Evolutionary conservation across 2,329 filamentous ascomycete genomes (phyloP).

Genomic region (Paramyrothecium roridum): DNA sequence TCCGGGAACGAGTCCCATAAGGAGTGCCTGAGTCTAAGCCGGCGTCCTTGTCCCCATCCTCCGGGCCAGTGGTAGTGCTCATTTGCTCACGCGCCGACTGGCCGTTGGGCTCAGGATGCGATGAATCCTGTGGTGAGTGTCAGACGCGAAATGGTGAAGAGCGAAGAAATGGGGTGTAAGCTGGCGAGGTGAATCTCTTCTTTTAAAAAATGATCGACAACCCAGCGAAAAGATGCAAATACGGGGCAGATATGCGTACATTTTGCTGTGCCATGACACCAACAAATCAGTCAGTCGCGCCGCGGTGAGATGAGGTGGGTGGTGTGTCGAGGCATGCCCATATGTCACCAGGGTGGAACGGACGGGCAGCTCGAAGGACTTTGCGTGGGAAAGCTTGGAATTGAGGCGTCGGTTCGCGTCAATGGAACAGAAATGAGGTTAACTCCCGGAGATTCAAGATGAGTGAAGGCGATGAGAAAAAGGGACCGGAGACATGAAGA

Average conservation of each 20-base stretch:
- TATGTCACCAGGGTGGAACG: conserved; percentile 19
- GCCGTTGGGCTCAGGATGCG: conserved; percentile 28
- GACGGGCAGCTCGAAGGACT: conserved; percentile 12
- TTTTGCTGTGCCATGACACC: conserved; percentile 36
- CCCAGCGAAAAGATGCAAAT: conserved; percentile 13
- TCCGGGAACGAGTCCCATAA: conserved; percentile 93
- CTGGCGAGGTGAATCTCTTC: background rate
- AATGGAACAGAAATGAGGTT: background rate
- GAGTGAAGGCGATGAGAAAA: conserved; percentile 17
- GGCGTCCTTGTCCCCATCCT: conserved; percentile 45
- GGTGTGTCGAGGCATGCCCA: conserved; percentile 27
- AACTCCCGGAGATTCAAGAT: conserved; percentile 2
- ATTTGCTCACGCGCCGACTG: conserved; percentile 34
- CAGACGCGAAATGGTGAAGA: conserved; percentile 8
- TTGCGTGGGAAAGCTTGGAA: conserved; percentile 5
- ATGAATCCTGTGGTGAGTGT: conserved; percentile 27
- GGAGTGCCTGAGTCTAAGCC: conserved; percentile 56
- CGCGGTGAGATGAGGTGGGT: conserved; percentile 28
- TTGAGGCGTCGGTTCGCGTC: conserved; percentile 5
- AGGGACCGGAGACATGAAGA: conserved; percentile 22
- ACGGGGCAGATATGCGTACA: conserved; percentile 23
- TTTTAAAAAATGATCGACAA: conserved; percentile 6
- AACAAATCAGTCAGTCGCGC: conserved; percentile 28
- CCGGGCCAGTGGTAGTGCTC: conserved; percentile 46
- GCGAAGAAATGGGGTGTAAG: conserved; percentile 11